Evolutionary conservation across 495 filamentous ascomycete species (phyloP).

Genomic region (Pyronema domesticum): DNA sequence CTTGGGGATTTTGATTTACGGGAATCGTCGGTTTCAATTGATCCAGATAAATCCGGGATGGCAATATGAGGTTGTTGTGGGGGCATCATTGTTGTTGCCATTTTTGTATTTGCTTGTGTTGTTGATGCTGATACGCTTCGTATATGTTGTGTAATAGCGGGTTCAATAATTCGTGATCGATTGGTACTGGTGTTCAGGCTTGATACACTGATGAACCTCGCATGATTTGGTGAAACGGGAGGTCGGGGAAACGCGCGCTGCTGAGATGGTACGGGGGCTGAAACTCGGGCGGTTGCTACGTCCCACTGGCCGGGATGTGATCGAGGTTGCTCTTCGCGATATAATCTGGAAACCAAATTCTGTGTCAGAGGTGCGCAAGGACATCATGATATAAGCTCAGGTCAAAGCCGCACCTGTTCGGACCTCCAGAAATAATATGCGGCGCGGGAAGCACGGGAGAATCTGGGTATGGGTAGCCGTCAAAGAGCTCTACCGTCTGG

Average conservation of each 20-base stretch:
- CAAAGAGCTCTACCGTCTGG: slow-evolving; percentile 2
- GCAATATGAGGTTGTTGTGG: slow-evolving; percentile 13
- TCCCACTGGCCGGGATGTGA: slow-evolving; percentile 17
- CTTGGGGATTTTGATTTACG: slow-evolving; percentile 42
- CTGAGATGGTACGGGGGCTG: background rate
- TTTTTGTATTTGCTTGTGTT: background rate
- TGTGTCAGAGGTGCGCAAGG: slow-evolving; percentile 22
- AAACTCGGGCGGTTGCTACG: background rate
- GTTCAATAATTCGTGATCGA: slow-evolving; percentile 8
- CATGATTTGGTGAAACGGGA: slow-evolving; percentile 13
- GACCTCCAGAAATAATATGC: slow-evolving; percentile 17
- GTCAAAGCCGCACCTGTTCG: slow-evolving; percentile 20
- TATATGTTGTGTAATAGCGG: slow-evolving; percentile 1
- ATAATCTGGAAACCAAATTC: slow-evolving; percentile 12
- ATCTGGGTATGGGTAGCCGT: slow-evolving; percentile 5
- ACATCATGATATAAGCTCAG: slow-evolving; percentile 20
- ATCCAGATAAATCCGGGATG: slow-evolving; percentile 23
- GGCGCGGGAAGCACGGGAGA: slow-evolving; percentile 9
- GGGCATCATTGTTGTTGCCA: slow-evolving; percentile 1
- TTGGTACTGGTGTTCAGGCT: slow-evolving; percentile 11
- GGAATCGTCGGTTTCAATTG: slow-evolving; percentile 17
- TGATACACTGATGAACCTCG: slow-evolving; percentile 23
- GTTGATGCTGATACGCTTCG: slow-evolving; percentile 14
- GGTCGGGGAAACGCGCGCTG: slow-evolving; percentile 4
- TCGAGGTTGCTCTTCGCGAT: slow-evolving; percentile 19